These are phyloP conservation scores for Postia placenta DNA, from an alignment of 768 basidiomycete genomes.

Conservation along the genomic window DNA sequence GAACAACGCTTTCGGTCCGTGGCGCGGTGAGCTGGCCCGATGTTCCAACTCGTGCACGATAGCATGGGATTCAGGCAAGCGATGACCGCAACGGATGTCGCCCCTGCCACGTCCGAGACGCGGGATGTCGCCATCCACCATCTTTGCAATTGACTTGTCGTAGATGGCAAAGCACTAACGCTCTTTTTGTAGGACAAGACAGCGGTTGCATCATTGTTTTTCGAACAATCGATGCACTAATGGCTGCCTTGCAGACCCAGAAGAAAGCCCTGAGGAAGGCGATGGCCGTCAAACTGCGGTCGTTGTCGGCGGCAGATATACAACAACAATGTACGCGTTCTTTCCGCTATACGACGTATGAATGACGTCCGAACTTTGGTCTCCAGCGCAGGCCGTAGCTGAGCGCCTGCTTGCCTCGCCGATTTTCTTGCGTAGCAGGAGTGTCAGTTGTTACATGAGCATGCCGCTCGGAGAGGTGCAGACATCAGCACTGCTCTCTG, in stretches of 20 bases:
- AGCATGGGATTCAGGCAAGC: background rate
- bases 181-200: too few relatives aligned
- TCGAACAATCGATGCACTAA: constrained; percentile 1
- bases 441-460: constrained; percentile 71
- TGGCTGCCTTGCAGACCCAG: constrained; percentile 34
- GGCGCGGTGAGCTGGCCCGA: background rate
- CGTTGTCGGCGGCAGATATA: constrained; percentile 37
- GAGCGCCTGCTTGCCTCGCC: constrained; percentile 43
- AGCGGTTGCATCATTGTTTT: too few relatives aligned
- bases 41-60: constrained; percentile 1
- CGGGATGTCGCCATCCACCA: too few relatives aligned
- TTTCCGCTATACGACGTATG: constrained; percentile 1
- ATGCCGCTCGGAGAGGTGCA: constrained; percentile 72
- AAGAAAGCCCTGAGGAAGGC: constrained; percentile 53
- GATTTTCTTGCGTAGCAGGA: constrained; percentile 41
- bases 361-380: constrained; percentile 15
- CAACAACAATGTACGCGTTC: constrained; percentile 51
- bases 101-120: background rate
- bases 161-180: too few relatives aligned
- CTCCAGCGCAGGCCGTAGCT: constrained; percentile 41
- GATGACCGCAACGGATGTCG: background rate
- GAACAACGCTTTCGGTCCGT: background rate
- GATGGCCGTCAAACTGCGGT: constrained; percentile 38
- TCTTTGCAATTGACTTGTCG: too few relatives aligned
- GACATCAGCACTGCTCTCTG: constrained; percentile 45